phyloP scores from a whole-genome alignment of 345 rosid genomes.

The Hevea brasiliensis region DNA sequence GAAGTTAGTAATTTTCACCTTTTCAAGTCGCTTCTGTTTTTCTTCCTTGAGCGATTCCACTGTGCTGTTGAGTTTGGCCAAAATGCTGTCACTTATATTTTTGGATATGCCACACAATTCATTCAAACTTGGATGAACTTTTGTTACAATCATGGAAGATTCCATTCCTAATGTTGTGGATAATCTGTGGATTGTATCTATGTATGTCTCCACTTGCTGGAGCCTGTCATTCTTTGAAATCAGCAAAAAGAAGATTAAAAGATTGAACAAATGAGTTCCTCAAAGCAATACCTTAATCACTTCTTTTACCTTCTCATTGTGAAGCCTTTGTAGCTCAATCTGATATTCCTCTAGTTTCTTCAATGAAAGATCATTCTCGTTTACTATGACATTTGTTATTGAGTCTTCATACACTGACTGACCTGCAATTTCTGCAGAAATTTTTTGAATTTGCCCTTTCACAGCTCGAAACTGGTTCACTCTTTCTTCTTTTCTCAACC shows the following conservation, averaged over 20 bases:
- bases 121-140: constrained; percentile 90
- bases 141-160: constrained; percentile 92
- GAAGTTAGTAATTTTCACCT: constrained; percentile 48
- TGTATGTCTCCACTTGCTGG: constrained; percentile 74
- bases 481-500: constrained; percentile 80
- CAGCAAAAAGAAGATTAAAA: constrained; percentile 11
- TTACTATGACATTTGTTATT: constrained; percentile 53
- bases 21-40: constrained; percentile 74
- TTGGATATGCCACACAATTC: constrained; percentile 90
- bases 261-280: neutral
- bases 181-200: constrained; percentile 54
- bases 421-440: constrained; percentile 87
- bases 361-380: constrained; percentile 79
- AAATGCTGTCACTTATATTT: constrained; percentile 79
- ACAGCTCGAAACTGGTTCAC: constrained; percentile 70
- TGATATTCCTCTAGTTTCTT: constrained; percentile 94
- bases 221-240: constrained; percentile 73
- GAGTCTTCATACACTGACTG: constrained; percentile 67
- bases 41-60: constrained; percentile 82
- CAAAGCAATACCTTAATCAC: neutral
- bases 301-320: constrained; percentile 73
- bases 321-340: constrained; percentile 77
- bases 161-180: constrained; percentile 85
- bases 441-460: constrained; percentile 79
- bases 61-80: constrained; percentile 72